Percentiles rank a stretch among this genome's conserved stretches.
phyloP scores from a whole-genome alignment of 306 rosid species.

The Lathyrus tuberosus region DNA sequence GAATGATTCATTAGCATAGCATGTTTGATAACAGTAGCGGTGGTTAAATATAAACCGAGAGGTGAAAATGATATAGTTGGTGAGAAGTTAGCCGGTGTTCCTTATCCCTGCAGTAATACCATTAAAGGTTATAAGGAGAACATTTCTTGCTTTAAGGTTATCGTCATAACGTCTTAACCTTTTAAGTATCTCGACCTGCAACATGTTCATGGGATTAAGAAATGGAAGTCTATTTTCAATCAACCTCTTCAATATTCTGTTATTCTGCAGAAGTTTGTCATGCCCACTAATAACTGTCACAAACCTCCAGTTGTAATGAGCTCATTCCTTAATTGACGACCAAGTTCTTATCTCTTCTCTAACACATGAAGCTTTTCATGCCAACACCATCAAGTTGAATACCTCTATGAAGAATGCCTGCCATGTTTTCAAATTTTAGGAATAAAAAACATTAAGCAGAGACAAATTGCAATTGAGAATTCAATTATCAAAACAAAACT shows the following conservation, averaged over 20 bases:
- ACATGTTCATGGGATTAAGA: constrained; percentile 84
- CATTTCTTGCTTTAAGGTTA: constrained; percentile 75
- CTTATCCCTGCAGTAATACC: constrained; percentile 99
- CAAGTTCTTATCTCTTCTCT: constrained; percentile 58
- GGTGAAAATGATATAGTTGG: not conserved
- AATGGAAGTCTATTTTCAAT: constrained; percentile 83
- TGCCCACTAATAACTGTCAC: constrained; percentile 69
- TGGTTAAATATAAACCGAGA: no score
- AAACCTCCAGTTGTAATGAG: constrained; percentile 56
- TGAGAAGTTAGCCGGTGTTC: constrained; percentile 63
- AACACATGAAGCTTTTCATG: constrained; percentile 86
- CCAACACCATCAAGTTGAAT: no score
- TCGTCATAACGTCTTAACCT: constrained; percentile 80
- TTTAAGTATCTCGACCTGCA: constrained; percentile 92
- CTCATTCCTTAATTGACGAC: constrained; percentile 64
- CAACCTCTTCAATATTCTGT: constrained; percentile 74
- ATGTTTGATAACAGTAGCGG: not conserved
- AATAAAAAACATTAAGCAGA: no score
- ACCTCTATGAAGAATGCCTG: no score
- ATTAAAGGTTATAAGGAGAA: constrained; percentile 83
- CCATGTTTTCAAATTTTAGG: no score
- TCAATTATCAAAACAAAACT: no score
- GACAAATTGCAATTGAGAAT: no score
- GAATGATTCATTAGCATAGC: not conserved
- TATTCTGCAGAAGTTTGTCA: constrained; percentile 69